Base-by-base conservation (phyloP, 2,329 filamentous ascomycete genomes). In the Exophiala alcalophila region DNA sequence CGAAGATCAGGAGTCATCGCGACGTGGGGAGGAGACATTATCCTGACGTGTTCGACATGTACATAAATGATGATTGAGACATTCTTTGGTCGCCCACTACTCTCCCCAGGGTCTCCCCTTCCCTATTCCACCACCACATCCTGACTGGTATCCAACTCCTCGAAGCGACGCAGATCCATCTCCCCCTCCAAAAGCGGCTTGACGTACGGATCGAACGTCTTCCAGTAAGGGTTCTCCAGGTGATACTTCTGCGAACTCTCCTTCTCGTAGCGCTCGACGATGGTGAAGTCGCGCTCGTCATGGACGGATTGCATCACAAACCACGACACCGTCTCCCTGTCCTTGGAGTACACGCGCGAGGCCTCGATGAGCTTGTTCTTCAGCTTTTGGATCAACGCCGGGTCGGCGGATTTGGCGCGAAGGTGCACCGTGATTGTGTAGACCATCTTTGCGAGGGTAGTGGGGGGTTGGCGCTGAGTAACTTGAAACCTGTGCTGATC, bases 251-350 rank as follows among this genome's bases (percentile, higher is more conserved):
- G 78, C 57, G 69, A 73, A 66, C 74, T 57, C 61, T 87, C 84
- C 47, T 81, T 72, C 57, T 77, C 73, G 64, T 86, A 88, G 21
- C 84, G 71, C 67, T 88, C 84, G 32, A 88, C 83, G 56, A 88
- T 84, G 33, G 80, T 85, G 65, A 88, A 88, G 35, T 81, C 78
- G 44, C 81, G 72, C 30, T 73, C 72, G 61, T 87, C 83, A 56
- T 77, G 71, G 44, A 80, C 73, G 57, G 81, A 80, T 68, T 87
- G 84, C 84, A 87, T 87, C 50, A 88, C 83, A 64, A 85, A 79
- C 84, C 84, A 87, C 31, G 71, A 75, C 44, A 82, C 58, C 0
- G 77, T 86, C 69, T 87, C 84, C 59, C 77, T 78, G 67, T 87
- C 84, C 52, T 84, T 72, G 52, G 74, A 78, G 67, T 87, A 87